Evolutionary conservation across 352 stramenopile genomes (phyloP).

Genomic region (Pythium chondricola): DNA sequence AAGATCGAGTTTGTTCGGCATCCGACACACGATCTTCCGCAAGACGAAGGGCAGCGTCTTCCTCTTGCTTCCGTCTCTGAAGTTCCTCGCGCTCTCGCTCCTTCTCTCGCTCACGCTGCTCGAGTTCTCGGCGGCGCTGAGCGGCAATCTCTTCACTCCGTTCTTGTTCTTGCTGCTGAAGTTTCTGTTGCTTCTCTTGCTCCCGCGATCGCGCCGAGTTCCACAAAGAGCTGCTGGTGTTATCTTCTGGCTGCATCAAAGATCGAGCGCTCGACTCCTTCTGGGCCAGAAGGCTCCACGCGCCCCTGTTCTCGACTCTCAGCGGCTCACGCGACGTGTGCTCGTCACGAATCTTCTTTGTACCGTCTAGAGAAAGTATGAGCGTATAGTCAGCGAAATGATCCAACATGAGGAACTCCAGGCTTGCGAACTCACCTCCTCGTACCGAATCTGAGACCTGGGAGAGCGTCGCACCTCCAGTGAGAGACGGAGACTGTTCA

Average conservation of each 20-base stretch:
- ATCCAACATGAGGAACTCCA: neutral
- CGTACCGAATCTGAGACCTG: constrained; percentile 20
- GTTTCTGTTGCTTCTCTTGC: constrained; percentile 84
- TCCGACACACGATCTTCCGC: constrained; percentile 43
- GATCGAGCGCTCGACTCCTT: constrained; percentile 68
- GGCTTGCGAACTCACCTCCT: constrained; percentile 13
- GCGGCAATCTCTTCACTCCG: constrained; percentile 59
- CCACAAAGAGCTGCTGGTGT: constrained; percentile 75
- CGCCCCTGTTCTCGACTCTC: constrained; percentile 74
- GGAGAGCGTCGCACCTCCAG: constrained; percentile 15
- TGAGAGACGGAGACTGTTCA: constrained; percentile 20
- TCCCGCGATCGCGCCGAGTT: constrained; percentile 80
- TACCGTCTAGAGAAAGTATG: constrained; percentile 37
- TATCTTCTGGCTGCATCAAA: constrained; percentile 50
- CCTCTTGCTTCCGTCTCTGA: constrained; percentile 54
- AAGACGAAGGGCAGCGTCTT: constrained; percentile 35
- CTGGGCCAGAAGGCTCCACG: constrained; percentile 78
- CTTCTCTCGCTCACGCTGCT: constrained; percentile 64
- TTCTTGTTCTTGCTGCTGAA: constrained; percentile 80
- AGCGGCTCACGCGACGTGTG: constrained; percentile 51
- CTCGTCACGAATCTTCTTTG: constrained; percentile 79
- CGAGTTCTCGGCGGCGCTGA: constrained; percentile 54
- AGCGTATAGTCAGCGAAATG: constrained; percentile 5
- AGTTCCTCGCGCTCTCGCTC: constrained; percentile 59
- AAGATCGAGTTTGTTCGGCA: constrained; percentile 46